phyloP scores from a whole-genome alignment of 1,284 basidiomycete genomes.

The Peniophora sp. region DNA sequence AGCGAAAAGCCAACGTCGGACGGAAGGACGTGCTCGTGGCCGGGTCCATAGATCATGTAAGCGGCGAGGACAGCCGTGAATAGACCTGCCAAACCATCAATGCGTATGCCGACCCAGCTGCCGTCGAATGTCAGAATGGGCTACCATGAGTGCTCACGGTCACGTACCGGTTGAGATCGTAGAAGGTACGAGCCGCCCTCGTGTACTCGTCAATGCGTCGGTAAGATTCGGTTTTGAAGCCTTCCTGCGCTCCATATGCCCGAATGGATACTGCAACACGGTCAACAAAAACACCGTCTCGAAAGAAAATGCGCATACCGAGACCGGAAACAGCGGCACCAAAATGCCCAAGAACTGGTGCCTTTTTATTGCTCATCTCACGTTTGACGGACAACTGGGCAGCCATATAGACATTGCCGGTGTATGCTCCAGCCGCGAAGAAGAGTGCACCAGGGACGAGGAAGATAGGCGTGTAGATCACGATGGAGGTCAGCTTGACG shows the following conservation, averaged over 20 bases:
- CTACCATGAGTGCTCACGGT: conserved; percentile 5
- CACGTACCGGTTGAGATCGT: conserved; percentile 45
- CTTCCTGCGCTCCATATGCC: conserved; percentile 44
- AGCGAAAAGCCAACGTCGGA: conserved; percentile 44
- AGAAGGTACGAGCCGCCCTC: conserved; percentile 37
- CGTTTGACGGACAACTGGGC: conserved; percentile 72
- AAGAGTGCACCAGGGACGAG: conserved; percentile 32
- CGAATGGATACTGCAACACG: conserved; percentile 46
- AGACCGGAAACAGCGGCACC: conserved; percentile 62
- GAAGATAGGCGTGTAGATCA: conserved; percentile 39
- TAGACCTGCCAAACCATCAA: conserved; percentile 40
- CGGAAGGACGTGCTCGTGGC: conserved; percentile 27
- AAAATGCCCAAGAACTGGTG: conserved; percentile 65
- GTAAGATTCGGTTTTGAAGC: conserved; percentile 38
- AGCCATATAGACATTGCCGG: conserved; percentile 53
- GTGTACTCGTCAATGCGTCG: conserved; percentile 41
- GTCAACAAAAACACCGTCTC: not conserved
- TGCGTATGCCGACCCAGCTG: conserved; percentile 44
- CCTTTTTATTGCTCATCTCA: conserved; percentile 62
- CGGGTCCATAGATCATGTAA: conserved; percentile 43
- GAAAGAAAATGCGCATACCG: conserved; percentile 26
- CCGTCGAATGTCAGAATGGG: no score
- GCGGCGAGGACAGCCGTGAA: conserved; percentile 46
- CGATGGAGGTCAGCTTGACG: conserved; percentile 34
- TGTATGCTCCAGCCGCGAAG: conserved; percentile 34